Evolutionary conservation across 495 filamentous ascomycete species (phyloP), one percentile per base, ranked within the genome.

Genomic region (Pyronema domesticum): DNA sequence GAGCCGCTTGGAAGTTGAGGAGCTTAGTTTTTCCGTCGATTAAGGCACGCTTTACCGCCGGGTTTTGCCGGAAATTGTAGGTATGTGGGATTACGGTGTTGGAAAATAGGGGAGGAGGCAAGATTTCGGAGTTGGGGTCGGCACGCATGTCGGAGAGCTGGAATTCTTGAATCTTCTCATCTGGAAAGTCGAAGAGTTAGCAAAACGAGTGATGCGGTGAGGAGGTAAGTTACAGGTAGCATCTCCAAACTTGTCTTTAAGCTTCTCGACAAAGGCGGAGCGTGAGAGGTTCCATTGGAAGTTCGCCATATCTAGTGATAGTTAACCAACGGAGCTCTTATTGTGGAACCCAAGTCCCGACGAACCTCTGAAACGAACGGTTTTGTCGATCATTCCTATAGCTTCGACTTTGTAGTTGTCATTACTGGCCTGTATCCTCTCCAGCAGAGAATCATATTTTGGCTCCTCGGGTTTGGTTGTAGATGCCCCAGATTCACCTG

Each of bases 341-440:
- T 30, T 30, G 23, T 30, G 5, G 23, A 30, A 30, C 5, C 23
- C 11, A 13, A 17, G 7, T 42, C 39, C 39, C 15, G 36, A 19
- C 63, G 48, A 66, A 85, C 82, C 75, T 70, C 91, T 78, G 66
- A 91, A 96, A 18, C 89, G 79, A 73, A 96, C 88, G 7, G 86
- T 89, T 42, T 81, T 76, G 34, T 76, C 73, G 49, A 98, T 76
- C 34, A 75, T 69, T 1, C 86, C 91, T 1, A 91, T 71, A 7
- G 79, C 71, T 60, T 89, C 79, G 47, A 88, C 71, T 6, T 69
- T 69, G 65, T 93, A 93, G 15, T 71, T 78, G 0, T 72, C 76
- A 0, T 74, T 66, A 63, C 86, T 89, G 67, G 89, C 86, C 49
- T 71, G 72, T 54, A 96, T 68, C 55, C 73, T 83, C 47, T 78